Evolutionary conservation across 164 flowering plant genomes (phyloP).

Genomic region (Tetracentron sinense): DNA sequence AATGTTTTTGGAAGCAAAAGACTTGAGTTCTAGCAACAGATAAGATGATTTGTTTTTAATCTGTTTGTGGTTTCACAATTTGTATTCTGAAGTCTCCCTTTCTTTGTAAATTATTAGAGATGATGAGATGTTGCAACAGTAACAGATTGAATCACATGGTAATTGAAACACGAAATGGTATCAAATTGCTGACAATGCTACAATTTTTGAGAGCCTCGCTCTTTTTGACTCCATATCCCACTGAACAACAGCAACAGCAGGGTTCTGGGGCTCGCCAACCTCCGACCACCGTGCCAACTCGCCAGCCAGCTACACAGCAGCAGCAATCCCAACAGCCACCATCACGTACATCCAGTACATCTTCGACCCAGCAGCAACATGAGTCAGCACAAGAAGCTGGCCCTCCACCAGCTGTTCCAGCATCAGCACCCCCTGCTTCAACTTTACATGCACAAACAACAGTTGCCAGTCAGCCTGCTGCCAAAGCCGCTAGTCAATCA

Average conservation of each 20-base stretch:
- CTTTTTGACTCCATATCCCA: not conserved
- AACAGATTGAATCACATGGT: no score
- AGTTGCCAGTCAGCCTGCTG: constrained; percentile 2
- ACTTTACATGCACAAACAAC: not conserved
- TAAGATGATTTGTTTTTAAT: no score
- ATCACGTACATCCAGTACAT: constrained; percentile 47
- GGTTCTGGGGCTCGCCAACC: constrained; percentile 31
- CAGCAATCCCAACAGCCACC: constrained; percentile 30
- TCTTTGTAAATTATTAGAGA: no score
- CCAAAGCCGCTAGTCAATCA: constrained; percentile 18
- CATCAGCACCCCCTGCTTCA: constrained; percentile 16
- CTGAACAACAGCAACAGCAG: constrained; percentile 34
- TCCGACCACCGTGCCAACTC: constrained; percentile 21
- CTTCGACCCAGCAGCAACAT: constrained; percentile 38
- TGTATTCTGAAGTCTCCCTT: no score
- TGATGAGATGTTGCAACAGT: no score
- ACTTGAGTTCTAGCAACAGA: no score
- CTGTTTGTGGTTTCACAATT: no score
- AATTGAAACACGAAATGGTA: constrained; percentile 5
- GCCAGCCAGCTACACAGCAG: constrained; percentile 27
- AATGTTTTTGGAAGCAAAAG: no score
- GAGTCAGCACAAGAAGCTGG: constrained; percentile 31
- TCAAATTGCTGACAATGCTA: not conserved
- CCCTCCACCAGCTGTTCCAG: constrained; percentile 14
- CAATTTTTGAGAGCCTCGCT: not conserved